Evolutionary conservation across 495 filamentous ascomycete genomes (phyloP).

Genomic region (Xylaria nigripes): DNA sequence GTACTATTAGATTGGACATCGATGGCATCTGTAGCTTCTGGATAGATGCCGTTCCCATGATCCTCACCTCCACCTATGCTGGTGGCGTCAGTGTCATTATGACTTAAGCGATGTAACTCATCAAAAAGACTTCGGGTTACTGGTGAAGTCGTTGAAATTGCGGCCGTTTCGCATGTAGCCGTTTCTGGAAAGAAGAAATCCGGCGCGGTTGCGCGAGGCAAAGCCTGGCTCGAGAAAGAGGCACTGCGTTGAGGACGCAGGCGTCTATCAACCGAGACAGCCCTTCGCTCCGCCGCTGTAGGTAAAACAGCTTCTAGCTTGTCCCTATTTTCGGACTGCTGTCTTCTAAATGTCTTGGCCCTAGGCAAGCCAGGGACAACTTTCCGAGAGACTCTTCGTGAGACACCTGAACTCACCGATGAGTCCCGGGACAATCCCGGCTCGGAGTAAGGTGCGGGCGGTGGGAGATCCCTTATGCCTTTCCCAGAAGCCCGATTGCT

Average conservation of each 20-base stretch:
- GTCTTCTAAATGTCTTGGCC: conserved; percentile 67
- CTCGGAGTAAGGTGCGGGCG: conserved; percentile 16
- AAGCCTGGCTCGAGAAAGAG: conserved; percentile 23
- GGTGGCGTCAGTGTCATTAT: conserved; percentile 16
- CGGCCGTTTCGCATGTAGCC: conserved; percentile 9
- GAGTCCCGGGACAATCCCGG: conserved; percentile 21
- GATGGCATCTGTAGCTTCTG: conserved; percentile 21
- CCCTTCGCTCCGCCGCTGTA: conserved; percentile 56
- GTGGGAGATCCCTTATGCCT: conserved; percentile 14
- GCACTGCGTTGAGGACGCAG: conserved; percentile 27
- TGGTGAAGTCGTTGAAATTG: conserved; percentile 12
- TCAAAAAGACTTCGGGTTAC: conserved; percentile 27
- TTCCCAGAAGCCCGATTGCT: conserved; percentile 30
- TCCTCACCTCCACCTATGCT: conserved; percentile 14
- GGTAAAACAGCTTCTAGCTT: conserved; percentile 56
- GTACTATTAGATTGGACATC: conserved; percentile 40
- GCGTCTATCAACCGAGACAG: conserved; percentile 65
- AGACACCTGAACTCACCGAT: conserved; percentile 33
- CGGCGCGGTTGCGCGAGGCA: conserved; percentile 38
- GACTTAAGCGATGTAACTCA: conserved; percentile 22
- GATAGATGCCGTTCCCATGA: conserved; percentile 7
- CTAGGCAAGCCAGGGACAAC: conserved; percentile 76
- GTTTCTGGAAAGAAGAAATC: conserved; percentile 26
- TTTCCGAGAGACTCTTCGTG: conserved; percentile 53
- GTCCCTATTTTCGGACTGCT: conserved; percentile 70